Evolutionary conservation across 805 yeast species (phyloP).

Genomic region (Debaryomyces maramus): DNA sequence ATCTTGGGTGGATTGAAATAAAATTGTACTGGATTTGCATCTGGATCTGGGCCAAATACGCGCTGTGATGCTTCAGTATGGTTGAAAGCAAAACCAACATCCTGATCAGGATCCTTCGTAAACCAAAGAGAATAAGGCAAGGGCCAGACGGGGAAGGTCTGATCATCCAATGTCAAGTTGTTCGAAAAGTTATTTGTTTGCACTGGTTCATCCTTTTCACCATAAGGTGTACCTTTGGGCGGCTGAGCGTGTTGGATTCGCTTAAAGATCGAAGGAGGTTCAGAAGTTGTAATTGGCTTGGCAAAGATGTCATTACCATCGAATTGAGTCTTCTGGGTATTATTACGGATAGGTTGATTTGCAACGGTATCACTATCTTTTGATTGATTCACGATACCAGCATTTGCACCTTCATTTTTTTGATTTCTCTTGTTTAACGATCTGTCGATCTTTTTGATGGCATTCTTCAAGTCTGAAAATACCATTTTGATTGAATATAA

Average conservation of each 20-base stretch:
- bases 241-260: conserved; percentile 31
- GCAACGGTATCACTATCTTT: neutral
- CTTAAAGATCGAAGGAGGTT: conserved; percentile 46
- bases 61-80: conserved; percentile 59
- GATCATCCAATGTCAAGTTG: conserved; percentile 65
- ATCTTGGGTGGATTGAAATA: conserved; percentile 69
- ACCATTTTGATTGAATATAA: conserved; percentile 18
- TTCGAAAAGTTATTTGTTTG: conserved; percentile 81
- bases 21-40: conserved; percentile 51
- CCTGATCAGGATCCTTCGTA: conserved; percentile 45
- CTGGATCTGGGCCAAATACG: conserved; percentile 69
- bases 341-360: neutral
- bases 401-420: neutral
- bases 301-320: conserved; percentile 35
- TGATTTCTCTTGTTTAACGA: conserved; percentile 1
- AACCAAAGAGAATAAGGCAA: conserved; percentile 81
- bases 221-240: conserved; percentile 32
- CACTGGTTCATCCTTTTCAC: conserved; percentile 40
- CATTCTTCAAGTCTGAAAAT: conserved; percentile 25
- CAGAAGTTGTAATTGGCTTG: conserved; percentile 40
- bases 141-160: conserved; percentile 72
- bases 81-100: conserved; percentile 65
- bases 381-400: neutral
- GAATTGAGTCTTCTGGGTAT: neutral
- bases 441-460: conserved; percentile 19